Conservation (phyloP, 2,329 filamentous ascomycete genomes). For the Nothopassalora personata region DNA sequence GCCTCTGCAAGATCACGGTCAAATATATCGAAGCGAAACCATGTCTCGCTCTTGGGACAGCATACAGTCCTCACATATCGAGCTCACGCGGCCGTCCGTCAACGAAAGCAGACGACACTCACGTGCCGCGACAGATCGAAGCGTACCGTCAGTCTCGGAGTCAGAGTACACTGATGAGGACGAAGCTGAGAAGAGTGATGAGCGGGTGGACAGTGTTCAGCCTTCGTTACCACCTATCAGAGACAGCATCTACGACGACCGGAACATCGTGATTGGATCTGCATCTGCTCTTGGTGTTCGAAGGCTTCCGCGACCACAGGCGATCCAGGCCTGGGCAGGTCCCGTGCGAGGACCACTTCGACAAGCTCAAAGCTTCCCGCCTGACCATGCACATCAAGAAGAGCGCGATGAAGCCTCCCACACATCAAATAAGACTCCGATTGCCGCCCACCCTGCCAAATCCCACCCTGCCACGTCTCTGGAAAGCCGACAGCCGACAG, state of each 20-base stretch:
- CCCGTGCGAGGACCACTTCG: neutral
- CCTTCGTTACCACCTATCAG: slow-evolving; percentile 16
- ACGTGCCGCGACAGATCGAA: slow-evolving; percentile 10
- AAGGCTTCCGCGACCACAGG: slow-evolving; percentile 12
- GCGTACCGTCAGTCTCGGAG: slow-evolving; percentile 15
- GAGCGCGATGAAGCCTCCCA: neutral
- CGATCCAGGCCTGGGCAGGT: slow-evolving; percentile 1
- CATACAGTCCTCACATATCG: slow-evolving; percentile 20
- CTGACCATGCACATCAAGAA: neutral
- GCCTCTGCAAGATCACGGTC: neutral
- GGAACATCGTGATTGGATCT: slow-evolving; percentile 15
- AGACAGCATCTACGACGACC: slow-evolving; percentile 20
- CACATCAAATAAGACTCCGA: slow-evolving; percentile 10
- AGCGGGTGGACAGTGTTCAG: neutral
- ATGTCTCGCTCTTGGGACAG: slow-evolving; percentile 16
- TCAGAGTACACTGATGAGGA: slow-evolving; percentile 15
- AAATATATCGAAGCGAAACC: slow-evolving; percentile 3
- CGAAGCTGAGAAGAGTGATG: slow-evolving; percentile 6
- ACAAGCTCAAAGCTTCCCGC: neutral
- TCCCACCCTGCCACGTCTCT: neutral
- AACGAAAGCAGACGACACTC: slow-evolving; percentile 2
- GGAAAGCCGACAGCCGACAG: neutral
- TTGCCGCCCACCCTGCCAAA: slow-evolving; percentile 2
- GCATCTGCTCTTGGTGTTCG: slow-evolving; percentile 17
- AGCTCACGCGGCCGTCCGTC: neutral